phyloP scores from a whole-genome alignment of 2,329 filamentous ascomycete species.

The Hypoxylon sp. region DNA sequence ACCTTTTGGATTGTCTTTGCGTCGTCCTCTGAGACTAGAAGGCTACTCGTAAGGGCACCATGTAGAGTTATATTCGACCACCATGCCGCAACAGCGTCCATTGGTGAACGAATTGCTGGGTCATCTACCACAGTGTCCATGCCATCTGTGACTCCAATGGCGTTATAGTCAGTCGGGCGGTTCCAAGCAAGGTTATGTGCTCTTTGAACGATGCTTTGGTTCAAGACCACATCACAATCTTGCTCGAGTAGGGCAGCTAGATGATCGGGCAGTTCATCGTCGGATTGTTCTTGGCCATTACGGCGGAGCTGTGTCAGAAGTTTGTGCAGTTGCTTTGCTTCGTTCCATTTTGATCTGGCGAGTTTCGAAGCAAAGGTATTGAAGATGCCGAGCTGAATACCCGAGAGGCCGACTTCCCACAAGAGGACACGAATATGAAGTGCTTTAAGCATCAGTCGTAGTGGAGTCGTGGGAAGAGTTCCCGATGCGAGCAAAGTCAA shows the following conservation, averaged over 20 bases:
- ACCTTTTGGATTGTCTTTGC: slow-evolving; percentile 56
- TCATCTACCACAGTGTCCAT: slow-evolving; percentile 91
- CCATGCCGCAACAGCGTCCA: slow-evolving; percentile 94
- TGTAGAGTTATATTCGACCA: slow-evolving; percentile 84
- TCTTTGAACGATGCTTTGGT: slow-evolving; percentile 82
- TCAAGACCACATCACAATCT: slow-evolving; percentile 86
- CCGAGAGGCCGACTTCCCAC: slow-evolving; percentile 80
- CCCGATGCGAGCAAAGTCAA: slow-evolving; percentile 90
- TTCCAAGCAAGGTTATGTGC: slow-evolving; percentile 94
- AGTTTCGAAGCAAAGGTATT: slow-evolving; percentile 80
- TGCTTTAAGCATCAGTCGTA: slow-evolving; percentile 90
- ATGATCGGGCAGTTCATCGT: slow-evolving; percentile 82
- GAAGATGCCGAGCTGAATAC: slow-evolving; percentile 74
- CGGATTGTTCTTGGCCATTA: slow-evolving; percentile 62
- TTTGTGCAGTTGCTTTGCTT: slow-evolving; percentile 77
- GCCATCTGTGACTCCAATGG: slow-evolving; percentile 74
- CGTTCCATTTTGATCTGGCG: slow-evolving; percentile 84
- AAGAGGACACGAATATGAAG: slow-evolving; percentile 91
- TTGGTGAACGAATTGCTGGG: slow-evolving; percentile 84
- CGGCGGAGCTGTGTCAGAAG: slow-evolving; percentile 62
- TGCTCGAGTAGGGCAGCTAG: slow-evolving; percentile 81
- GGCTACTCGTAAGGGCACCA: slow-evolving; percentile 74
- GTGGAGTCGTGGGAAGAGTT: slow-evolving; percentile 86
- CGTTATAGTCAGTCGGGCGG: slow-evolving; percentile 78
- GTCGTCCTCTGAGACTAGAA: slow-evolving; percentile 68